Evolutionary conservation across 23 red algal species (phyloP).

Genomic region (Pyropia yezoensis): DNA sequence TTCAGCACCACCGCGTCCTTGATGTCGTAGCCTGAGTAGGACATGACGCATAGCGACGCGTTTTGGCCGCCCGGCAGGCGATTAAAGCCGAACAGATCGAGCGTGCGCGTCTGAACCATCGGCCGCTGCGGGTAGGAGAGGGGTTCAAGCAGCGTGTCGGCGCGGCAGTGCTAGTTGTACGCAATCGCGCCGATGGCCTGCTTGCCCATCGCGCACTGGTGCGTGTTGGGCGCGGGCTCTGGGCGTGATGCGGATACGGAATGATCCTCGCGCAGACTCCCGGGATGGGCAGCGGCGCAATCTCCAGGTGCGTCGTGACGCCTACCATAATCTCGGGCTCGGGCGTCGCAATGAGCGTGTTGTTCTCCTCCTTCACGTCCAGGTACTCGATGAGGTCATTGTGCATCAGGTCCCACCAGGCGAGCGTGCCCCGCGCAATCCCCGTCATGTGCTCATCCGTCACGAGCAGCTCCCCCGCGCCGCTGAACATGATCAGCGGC

Average conservation of each 20-base stretch:
- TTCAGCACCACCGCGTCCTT: conserved; percentile 97
- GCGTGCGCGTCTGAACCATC: conserved; percentile 48
- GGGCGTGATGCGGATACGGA: conserved; percentile 93
- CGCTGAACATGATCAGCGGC: conserved; percentile 78
- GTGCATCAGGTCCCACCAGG: conserved; percentile 68
- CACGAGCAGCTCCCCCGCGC: conserved; percentile 30
- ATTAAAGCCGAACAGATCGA: conserved; percentile 58
- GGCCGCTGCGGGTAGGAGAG: conserved; percentile 81
- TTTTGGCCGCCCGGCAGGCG: conserved; percentile 91
- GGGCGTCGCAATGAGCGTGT: conserved; percentile 77
- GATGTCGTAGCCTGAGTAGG: conserved; percentile 97
- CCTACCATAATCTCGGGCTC: conserved; percentile 46
- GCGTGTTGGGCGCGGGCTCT: conserved; percentile 94
- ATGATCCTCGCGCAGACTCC: conserved; percentile 87
- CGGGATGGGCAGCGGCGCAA: conserved; percentile 66
- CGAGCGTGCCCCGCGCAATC: conserved; percentile 39
- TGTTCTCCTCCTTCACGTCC: conserved; percentile 97
- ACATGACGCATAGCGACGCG: conserved; percentile 81
- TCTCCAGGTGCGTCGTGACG: conserved; percentile 90
- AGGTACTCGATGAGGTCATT: conserved; percentile 94
- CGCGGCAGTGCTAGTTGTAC: conserved; percentile 84
- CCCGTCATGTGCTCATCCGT: conserved; percentile 49
- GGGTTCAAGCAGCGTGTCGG: conserved; percentile 87
- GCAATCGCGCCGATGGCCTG: too few relatives aligned
- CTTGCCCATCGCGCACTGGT: conserved; percentile 99